Evolutionary conservation across 257 asterid species (phyloP), one percentile per base, ranked within the genome.

Genomic region (Parsonsia alboflavescens): DNA sequence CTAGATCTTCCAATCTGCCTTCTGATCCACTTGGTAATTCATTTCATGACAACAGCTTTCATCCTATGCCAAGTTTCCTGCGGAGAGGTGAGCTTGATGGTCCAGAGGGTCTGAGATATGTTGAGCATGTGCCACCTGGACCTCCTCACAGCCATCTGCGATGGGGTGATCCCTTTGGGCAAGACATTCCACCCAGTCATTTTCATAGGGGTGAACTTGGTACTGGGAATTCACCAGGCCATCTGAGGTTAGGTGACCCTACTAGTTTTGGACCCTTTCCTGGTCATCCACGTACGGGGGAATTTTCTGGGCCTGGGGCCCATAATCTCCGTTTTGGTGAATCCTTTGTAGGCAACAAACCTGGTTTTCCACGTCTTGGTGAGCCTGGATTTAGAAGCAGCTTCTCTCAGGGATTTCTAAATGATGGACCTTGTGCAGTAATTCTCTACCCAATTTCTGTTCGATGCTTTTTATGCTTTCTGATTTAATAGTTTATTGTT

Each of bases 331-430:
- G 85, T 28, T 83, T 80, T 70, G 74, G 76, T 63, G 96, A 88
- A 70, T 58, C 91, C 82, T 72, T 77, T 53, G 71, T 88, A 69
- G 87, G 83, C 63, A 87, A 82, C 76, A 73, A 80, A 67, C 75
- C 86, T 53, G 58, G 82, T 78, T 74, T 78, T 76, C 90, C 80
- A 11, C 97, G 76, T 58, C 80, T 81, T 53, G 90, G 88, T 72
- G 96, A 88, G 75, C 91, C 86, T 79, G 89, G 86, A 77, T 85
- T 80, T 86, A 81, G 92, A 83, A 85, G 89, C 87, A 84, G 78
- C 74, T 85, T 83, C 77, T 75, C 91, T 39, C 80, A 80, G 70
- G 96, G 88, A 76, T 85, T 81, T 80, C 84, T 83, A 33, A 79
- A 81, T 79, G 80, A 80, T 63, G 86, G 78, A 73, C 75, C 76